phyloP scores from a whole-genome alignment of 2,329 filamentous ascomycete genomes.

The Fusarium oxysporum region DNA sequence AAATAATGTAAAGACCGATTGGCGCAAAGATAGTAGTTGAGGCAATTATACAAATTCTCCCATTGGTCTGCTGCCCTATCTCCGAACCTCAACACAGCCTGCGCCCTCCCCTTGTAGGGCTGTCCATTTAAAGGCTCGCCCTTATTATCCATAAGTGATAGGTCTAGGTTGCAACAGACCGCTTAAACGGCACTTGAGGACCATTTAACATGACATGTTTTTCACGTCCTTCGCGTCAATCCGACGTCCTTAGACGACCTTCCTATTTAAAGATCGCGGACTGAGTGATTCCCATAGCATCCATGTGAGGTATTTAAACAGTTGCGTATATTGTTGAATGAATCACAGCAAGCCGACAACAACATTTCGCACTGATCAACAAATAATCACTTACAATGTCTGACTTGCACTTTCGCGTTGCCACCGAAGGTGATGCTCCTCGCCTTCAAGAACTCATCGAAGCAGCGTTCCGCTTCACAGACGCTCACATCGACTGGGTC shows the following conservation, averaged over 20 bases:
- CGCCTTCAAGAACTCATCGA: slow-evolving; percentile 53
- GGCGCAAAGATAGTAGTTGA: neutral
- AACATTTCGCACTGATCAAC: neutral
- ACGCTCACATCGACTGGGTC: slow-evolving; percentile 49
- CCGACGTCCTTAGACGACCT: slow-evolving; percentile 17
- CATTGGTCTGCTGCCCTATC: neutral
- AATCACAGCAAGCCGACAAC: neutral
- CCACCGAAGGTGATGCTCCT: slow-evolving; percentile 51
- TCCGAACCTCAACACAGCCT: neutral
- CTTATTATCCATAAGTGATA: neutral
- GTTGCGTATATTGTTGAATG: neutral
- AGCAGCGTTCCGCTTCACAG: slow-evolving; percentile 54
- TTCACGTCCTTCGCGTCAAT: slow-evolving; percentile 9
- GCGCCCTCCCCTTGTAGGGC: slow-evolving; percentile 8
- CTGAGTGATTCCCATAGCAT: neutral
- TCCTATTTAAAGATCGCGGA: neutral
- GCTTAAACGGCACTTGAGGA: neutral
- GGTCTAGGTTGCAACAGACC: neutral
- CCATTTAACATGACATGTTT: neutral
- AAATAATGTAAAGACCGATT: neutral
- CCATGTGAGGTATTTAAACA: slow-evolving; percentile 25
- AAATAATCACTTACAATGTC: slow-evolving; percentile 17
- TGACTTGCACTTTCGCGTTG: slow-evolving; percentile 50
- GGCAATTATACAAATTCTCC: neutral
- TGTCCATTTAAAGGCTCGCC: neutral